Evolutionary conservation across 768 basidiomycete genomes (phyloP).

Genomic region (Dioszegia crocea): DNA sequence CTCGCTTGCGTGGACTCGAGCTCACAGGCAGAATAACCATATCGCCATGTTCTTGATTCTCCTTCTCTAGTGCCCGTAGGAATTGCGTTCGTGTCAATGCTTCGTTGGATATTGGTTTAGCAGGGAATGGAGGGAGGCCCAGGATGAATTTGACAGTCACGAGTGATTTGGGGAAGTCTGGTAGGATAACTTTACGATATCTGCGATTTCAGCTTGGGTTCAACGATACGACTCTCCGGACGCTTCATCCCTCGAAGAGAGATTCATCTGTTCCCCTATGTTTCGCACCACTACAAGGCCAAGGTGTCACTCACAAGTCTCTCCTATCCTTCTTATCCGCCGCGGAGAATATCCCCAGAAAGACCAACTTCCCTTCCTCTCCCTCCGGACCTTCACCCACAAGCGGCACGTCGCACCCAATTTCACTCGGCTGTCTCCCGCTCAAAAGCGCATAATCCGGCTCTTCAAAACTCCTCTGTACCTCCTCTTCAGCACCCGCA

Average conservation of each 20-base stretch:
- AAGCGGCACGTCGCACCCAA: conserved; percentile 48
- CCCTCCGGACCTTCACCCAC: conserved; percentile 18
- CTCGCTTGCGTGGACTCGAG: too few relatives aligned
- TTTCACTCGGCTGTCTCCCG: conserved; percentile 44
- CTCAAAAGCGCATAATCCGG: conserved; percentile 49
- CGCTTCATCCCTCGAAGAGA: too few relatives aligned
- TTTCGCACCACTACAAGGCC: not conserved
- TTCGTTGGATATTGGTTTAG: conserved; percentile 33
- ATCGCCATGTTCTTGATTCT: conserved; percentile 44
- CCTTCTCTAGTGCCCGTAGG: conserved; percentile 29
- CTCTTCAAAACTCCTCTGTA: conserved; percentile 50
- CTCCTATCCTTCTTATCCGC: conserved; percentile 44
- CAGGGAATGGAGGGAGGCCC: conserved; percentile 41
- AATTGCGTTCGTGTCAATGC: conserved; percentile 23
- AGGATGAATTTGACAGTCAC: conserved; percentile 51
- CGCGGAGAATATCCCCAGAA: conserved; percentile 49
- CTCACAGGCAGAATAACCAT: conserved; percentile 48
- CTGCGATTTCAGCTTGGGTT: too few relatives aligned
- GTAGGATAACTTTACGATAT: conserved; percentile 41
- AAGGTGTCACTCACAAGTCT: conserved; percentile 36
- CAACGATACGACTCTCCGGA: too few relatives aligned
- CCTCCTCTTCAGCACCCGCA: conserved; percentile 35
- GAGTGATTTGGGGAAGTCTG: conserved; percentile 45
- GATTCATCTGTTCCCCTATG: too few relatives aligned
- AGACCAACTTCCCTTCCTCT: conserved; percentile 43